Evolutionary conservation across 83 land plant genomes (phyloP).

Genomic region (Larix sibirica): DNA sequence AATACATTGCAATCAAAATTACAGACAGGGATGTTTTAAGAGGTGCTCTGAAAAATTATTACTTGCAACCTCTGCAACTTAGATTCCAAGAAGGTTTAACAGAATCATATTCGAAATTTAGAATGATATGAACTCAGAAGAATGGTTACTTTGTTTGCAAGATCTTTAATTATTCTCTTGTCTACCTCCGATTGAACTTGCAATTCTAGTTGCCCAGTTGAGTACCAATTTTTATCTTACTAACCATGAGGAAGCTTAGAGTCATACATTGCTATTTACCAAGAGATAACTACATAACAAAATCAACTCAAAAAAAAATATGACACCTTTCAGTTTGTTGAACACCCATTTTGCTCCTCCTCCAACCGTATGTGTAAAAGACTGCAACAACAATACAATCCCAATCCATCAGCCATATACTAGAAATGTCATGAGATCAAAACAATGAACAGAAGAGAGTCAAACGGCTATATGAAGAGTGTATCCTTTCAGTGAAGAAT

Average conservation of each 20-base stretch:
- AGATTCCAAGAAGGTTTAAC: too few relatives aligned
- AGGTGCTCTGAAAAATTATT: too few relatives aligned
- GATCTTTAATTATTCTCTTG: too few relatives aligned
- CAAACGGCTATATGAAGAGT: background rate
- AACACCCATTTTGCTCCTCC: slow-evolving; percentile 79
- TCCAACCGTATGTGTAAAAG: slow-evolving; percentile 65
- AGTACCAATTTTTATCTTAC: too few relatives aligned
- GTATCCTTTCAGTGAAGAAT: background rate
- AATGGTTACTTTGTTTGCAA: too few relatives aligned
- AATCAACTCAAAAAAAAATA: background rate
- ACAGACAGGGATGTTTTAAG: too few relatives aligned
- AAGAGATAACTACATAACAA: background rate
- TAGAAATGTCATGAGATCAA: background rate
- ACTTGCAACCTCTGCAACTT: too few relatives aligned
- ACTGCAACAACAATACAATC: slow-evolving; percentile 28
- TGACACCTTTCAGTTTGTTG: slow-evolving; percentile 70
- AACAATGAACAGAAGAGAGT: background rate
- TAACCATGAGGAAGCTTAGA: too few relatives aligned
- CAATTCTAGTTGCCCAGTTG: too few relatives aligned
- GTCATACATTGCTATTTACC: background rate
- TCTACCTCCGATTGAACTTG: too few relatives aligned
- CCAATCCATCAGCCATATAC: background rate
- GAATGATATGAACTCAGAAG: too few relatives aligned
- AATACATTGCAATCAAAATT: background rate
- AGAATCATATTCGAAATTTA: too few relatives aligned